Conservation (phyloP, 495 filamentous ascomycete genomes). For the Penicillium bovifimosum region DNA sequence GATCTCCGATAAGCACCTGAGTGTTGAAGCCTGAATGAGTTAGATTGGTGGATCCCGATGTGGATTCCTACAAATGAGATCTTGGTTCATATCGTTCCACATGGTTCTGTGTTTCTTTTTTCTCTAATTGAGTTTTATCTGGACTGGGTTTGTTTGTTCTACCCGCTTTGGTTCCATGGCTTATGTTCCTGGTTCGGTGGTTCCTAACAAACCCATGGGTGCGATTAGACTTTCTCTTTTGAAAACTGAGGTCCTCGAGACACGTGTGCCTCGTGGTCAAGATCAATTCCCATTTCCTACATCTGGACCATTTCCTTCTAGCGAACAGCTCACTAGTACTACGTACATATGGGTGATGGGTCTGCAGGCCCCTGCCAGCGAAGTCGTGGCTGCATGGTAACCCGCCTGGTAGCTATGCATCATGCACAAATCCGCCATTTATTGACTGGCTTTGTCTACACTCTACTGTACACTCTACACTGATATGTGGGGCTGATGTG, state of each 20-base stretch:
- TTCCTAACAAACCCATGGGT: not conserved
- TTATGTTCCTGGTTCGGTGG: not conserved
- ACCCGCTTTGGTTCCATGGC: not conserved
- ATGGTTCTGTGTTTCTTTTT: not conserved
- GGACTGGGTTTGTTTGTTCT: not conserved
- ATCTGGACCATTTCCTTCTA: not conserved
- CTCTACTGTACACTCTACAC: too few species aligned
- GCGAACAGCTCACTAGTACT: not conserved
- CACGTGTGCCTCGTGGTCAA: too few species aligned
- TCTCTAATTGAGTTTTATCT: not conserved
- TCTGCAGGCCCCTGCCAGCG: not conserved
- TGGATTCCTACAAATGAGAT: not conserved
- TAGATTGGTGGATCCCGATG: not conserved
- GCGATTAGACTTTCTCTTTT: too few species aligned
- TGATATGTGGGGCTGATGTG: not conserved
- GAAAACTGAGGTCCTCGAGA: too few species aligned
- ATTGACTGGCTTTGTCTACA: not conserved
- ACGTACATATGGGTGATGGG: not conserved
- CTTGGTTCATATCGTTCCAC: not conserved
- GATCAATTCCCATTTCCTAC: too few species aligned
- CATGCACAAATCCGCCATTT: not conserved
- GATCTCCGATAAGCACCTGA: conserved; percentile 1
- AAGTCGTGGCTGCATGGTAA: not conserved
- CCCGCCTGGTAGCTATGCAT: not conserved
- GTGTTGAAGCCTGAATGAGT: not conserved